These are phyloP conservation scores for Xylaria sp. DNA, from an alignment of 2,329 filamentous ascomycete species.

Conservation along the genomic window DNA sequence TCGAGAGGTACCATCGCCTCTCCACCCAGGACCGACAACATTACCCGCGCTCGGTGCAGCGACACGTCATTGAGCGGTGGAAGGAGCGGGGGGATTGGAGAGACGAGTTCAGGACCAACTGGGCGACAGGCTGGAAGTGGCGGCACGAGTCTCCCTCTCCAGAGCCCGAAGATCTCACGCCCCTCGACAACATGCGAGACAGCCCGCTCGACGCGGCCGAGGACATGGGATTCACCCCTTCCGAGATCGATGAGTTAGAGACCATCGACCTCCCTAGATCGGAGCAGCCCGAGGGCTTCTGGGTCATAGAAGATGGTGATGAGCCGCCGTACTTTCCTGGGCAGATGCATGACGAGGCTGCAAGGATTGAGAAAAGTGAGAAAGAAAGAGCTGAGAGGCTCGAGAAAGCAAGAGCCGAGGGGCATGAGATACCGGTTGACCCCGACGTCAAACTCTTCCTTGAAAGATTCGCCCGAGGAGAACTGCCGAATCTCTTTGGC, in stretches of 20 bases:
- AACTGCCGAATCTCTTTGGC: too few relatives aligned
- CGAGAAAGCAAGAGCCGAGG: not conserved
- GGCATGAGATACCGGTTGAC: not conserved
- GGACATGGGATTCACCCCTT: not conserved
- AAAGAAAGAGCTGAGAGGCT: not conserved
- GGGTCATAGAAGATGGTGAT: not conserved
- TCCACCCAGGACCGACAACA: too few relatives aligned
- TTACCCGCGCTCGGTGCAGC: too few relatives aligned
- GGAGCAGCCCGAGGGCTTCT: not conserved
- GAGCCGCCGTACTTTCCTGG: not conserved
- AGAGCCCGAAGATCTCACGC: not conserved
- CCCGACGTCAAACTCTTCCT: not conserved
- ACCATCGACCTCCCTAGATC: not conserved
- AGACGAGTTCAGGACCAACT: not conserved
- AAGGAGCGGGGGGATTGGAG: not conserved
- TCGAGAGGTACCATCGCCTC: not conserved
- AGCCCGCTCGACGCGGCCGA: not conserved
- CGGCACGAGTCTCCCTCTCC: not conserved
- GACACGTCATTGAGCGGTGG: not conserved
- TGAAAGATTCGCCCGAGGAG: not conserved
- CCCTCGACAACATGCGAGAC: not conserved
- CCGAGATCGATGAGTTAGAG: not conserved
- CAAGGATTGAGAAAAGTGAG: not conserved
- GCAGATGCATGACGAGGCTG: not conserved
- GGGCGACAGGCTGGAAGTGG: not conserved